Conservation (phyloP, 1,284 basidiomycete genomes). For the Sutorius eximius region DNA sequence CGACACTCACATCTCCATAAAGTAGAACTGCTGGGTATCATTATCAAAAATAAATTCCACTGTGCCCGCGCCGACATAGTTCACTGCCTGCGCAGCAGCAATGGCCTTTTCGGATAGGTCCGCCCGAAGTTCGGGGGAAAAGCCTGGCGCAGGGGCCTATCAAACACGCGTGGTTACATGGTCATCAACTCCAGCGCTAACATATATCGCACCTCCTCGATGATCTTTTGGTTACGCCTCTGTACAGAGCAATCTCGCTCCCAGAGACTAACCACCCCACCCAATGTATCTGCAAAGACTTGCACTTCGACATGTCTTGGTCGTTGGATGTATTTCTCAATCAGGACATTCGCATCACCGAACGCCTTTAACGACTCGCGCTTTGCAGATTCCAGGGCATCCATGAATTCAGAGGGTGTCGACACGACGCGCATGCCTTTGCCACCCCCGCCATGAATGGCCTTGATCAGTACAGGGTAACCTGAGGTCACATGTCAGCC, state of each 20-base stretch:
- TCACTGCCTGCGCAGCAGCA: constrained; percentile 87
- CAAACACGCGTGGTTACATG: not conserved
- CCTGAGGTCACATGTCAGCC: constrained; percentile 37
- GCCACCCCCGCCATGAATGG: constrained; percentile 94
- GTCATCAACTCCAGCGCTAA: not conserved
- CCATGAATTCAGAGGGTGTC: constrained; percentile 62
- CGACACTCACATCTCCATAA: constrained; percentile 84
- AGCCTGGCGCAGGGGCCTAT: constrained; percentile 87
- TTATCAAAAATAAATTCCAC: constrained; percentile 96
- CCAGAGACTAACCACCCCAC: constrained; percentile 84
- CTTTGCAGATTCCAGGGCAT: constrained; percentile 81
- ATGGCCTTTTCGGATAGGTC: constrained; percentile 87
- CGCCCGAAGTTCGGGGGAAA: constrained; percentile 71
- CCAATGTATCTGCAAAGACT: constrained; percentile 80
- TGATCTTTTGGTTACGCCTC: constrained; percentile 92
- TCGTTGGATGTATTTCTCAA: constrained; percentile 84
- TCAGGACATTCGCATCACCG: constrained; percentile 81
- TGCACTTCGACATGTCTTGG: constrained; percentile 90
- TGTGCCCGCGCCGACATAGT: constrained; percentile 89
- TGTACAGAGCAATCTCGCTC: constrained; percentile 96
- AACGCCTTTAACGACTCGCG: constrained; percentile 87
- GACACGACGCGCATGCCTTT: constrained; percentile 94
- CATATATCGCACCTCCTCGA: constrained; percentile 65
- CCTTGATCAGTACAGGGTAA: constrained; percentile 94
- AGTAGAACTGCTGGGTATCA: constrained; percentile 81